Percentiles rank a stretch among this genome's conserved stretches.
These are phyloP conservation scores for Botryosphaeria agaves DNA, from an alignment of 2,329 filamentous ascomycete genomes.

Conservation along the genomic window DNA sequence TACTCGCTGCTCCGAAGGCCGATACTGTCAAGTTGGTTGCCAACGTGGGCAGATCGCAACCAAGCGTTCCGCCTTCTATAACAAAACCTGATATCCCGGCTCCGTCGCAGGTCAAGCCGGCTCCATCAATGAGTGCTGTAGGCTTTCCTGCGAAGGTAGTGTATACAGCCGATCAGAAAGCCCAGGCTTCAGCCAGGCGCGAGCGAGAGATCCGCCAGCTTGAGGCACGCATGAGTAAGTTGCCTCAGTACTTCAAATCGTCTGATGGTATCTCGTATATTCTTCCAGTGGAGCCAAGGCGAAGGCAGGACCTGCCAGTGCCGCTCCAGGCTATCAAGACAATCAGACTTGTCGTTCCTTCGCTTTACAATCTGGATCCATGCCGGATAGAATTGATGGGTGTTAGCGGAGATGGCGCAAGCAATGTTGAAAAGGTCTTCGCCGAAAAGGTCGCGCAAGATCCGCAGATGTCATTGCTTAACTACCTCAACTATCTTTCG, in stretches of 20 bases:
- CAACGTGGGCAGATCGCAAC: conserved; percentile 19
- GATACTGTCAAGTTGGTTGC: conserved; percentile 55
- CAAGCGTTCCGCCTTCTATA: not conserved
- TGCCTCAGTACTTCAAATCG: conserved; percentile 49
- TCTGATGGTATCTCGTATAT: conserved; percentile 54
- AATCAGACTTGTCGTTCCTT: conserved; percentile 51
- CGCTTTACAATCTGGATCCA: conserved; percentile 53
- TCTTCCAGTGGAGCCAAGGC: conserved; percentile 50
- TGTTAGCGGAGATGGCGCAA: conserved; percentile 40
- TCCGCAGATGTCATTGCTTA: conserved; percentile 47
- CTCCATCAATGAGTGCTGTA: not conserved
- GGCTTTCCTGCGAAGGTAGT: not conserved
- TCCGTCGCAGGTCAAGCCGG: not conserved
- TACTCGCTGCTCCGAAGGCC: conserved; percentile 51
- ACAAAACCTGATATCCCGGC: not conserved
- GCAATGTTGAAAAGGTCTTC: conserved; percentile 49
- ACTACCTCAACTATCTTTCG: conserved; percentile 56
- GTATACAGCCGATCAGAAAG: conserved; percentile 42
- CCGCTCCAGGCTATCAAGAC: conserved; percentile 44
- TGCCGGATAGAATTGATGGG: conserved; percentile 50
- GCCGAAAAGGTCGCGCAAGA: conserved; percentile 37
- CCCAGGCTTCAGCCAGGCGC: conserved; percentile 43
- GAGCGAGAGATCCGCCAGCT: conserved; percentile 53
- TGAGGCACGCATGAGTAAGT: conserved; percentile 54
- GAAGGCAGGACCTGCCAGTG: conserved; percentile 40